Base-by-base conservation (phyloP, 139 green algal genomes). In the Trebouxia sp. region DNA sequence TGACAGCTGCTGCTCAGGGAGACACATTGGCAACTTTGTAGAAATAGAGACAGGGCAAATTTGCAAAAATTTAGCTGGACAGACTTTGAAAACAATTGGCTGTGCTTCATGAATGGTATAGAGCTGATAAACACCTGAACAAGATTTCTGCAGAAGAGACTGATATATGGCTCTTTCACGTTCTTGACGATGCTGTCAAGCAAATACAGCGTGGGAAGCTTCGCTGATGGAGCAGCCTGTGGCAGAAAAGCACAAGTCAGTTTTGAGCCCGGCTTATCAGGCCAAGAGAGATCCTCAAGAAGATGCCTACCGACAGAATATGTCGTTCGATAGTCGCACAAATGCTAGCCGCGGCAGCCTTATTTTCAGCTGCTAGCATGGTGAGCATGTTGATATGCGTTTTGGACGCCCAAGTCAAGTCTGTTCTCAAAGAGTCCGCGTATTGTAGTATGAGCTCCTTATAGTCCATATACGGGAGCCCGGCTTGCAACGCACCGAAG, bases 121-220 rank as follows among this genome's bases (percentile, higher is more conserved):
- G 3, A 24, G 5, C 22, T 56, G 69, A 24, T 22, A 53, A 80
- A 20, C 20, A 91, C 89, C 83, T 92, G 78, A 17, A 80, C 45
- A 35, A 93, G 48, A 26, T 58, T 53, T 17, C 58, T 26, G 0
- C 80, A 65, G 39, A 96, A 96, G 0, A 85, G 65, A 9, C 65
- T 38, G 12, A 83, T 83, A 80, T 93, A 96, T 3, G 86, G 87
- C 58, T 90, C 84, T 0, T 87, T 81, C 8, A 94, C 84, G 51
- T 93, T 91, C 81, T 97, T 97, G 26, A 88, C 80, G 38, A 96
- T 95, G 80, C 86, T 93, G 67, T 96, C 92, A 11, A 97, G 35
- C 26, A 96, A 82, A 82, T 96, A 97, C 1, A 96, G 84, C 5
- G 84, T 85, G 4, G 88, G 90, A 51, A 96, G 86, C 88, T 96